These are phyloP conservation scores for Psilocybe subaeruginosa DNA, from an alignment of 768 basidiomycete species.

Conservation along the genomic window DNA sequence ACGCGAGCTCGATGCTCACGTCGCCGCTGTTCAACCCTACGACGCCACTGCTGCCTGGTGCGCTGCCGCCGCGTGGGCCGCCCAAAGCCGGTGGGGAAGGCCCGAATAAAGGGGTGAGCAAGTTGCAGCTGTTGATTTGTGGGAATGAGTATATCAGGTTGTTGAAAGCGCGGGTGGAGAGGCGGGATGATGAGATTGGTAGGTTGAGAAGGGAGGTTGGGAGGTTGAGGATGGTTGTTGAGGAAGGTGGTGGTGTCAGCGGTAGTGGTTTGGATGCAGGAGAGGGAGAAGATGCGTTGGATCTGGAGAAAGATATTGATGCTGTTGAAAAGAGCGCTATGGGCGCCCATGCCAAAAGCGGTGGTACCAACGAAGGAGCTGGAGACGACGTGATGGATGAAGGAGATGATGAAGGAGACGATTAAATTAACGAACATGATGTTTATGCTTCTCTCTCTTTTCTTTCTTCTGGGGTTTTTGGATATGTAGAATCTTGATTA, in stretches of 20 bases:
- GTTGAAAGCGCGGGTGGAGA: constrained; percentile 75
- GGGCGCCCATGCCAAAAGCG: background rate
- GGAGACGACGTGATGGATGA: constrained; percentile 18
- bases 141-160: constrained; percentile 87
- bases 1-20: constrained; percentile 15
- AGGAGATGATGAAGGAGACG: constrained; percentile 17
- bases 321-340: constrained; percentile 39
- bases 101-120: constrained; percentile 95
- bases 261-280: constrained; percentile 47
- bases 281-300: constrained; percentile 48
- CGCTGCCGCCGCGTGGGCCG: constrained; percentile 87
- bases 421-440: background rate
- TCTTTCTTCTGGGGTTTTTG: background rate
- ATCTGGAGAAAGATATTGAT: constrained; percentile 65
- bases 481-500: background rate
- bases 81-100: constrained; percentile 85
- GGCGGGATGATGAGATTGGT: constrained; percentile 79
- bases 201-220: constrained; percentile 67
- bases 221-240: constrained; percentile 56
- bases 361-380: background rate
- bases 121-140: constrained; percentile 88
- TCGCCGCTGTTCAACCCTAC: constrained; percentile 39
- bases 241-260: constrained; percentile 59
- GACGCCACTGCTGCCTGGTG: constrained; percentile 82
- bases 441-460: background rate